These are phyloP conservation scores for Carex littledalei DNA, from an alignment of 176 grass and related monocot species.

Conservation along the genomic window DNA sequence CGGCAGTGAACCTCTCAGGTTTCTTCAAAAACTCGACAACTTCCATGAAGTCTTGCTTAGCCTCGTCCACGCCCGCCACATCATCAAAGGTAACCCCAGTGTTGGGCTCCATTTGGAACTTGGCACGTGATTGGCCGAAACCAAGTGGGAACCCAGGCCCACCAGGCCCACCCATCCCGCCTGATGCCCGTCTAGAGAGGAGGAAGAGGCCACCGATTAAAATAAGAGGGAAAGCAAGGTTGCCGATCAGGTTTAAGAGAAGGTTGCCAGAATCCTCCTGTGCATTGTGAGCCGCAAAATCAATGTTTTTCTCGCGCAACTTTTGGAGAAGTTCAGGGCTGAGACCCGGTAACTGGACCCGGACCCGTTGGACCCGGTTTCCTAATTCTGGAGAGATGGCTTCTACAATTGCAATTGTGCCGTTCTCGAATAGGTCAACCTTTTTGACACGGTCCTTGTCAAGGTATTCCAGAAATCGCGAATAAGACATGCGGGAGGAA, in stretches of 20 bases:
- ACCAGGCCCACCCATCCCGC: conserved; percentile 81
- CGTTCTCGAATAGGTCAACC: conserved; percentile 93
- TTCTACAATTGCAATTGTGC: conserved; percentile 88
- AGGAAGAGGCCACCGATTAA: conserved; percentile 91
- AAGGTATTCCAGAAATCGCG: conserved; percentile 89
- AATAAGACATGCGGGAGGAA: conserved; percentile 98
- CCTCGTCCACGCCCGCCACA: conserved; percentile 89
- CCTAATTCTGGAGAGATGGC: conserved; percentile 92
- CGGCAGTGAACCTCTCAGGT: conserved; percentile 94
- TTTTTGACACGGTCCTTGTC: conserved; percentile 95
- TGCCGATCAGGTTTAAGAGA: conserved; percentile 94
- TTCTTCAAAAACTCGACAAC: conserved; percentile 98
- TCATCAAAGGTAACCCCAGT: conserved; percentile 96
- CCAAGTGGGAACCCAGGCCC: conserved; percentile 88
- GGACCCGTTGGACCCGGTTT: conserved; percentile 78
- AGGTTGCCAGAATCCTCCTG: conserved; percentile 89
- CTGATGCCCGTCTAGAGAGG: conserved; percentile 72
- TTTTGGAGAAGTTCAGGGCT: conserved; percentile 99
- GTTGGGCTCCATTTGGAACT: conserved; percentile 99
- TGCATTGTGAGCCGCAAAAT: conserved; percentile 86
- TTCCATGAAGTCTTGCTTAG: conserved; percentile 98
- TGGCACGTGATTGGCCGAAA: conserved; percentile 87
- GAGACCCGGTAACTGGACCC: conserved; percentile 85
- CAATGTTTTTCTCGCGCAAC: conserved; percentile 89
- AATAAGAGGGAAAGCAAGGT: conserved; percentile 89